Conservation (phyloP, 179 eudicot genomes). For the Corrigiola litoralis region DNA sequence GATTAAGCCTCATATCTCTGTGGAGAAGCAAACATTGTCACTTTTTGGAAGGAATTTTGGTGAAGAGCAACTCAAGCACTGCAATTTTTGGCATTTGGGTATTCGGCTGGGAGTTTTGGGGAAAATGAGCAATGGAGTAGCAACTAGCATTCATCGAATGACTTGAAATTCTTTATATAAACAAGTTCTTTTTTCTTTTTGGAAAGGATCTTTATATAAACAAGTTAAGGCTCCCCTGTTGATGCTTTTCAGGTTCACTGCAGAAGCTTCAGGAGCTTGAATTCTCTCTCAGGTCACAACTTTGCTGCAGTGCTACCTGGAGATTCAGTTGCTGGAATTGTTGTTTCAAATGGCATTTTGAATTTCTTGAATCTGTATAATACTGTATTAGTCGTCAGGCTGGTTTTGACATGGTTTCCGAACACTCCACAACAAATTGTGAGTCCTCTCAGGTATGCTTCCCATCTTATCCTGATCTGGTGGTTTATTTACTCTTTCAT, state of each 20-base stretch:
- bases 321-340: conserved; percentile 89
- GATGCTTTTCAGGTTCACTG: conserved; percentile 45
- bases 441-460: conserved; percentile 80
- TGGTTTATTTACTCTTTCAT: not conserved
- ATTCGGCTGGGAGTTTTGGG: no score
- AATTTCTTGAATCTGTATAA: conserved; percentile 89
- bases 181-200: no score
- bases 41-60: no score
- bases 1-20: no score
- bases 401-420: conserved; percentile 97
- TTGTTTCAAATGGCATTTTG: conserved; percentile 68
- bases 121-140: no score
- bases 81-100: no score
- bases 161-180: no score
- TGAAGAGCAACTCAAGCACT: no score
- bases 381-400: conserved; percentile 73
- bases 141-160: no score
- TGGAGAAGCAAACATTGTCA: no score
- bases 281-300: conserved; percentile 47
- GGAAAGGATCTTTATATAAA: no score
- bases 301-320: conserved; percentile 97
- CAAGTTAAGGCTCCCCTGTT: no score
- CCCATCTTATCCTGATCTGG: not conserved
- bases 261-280: conserved; percentile 38
- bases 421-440: conserved; percentile 84